Conservation (phyloP, 129 eudicot species). For the Solidago caesia region DNA sequence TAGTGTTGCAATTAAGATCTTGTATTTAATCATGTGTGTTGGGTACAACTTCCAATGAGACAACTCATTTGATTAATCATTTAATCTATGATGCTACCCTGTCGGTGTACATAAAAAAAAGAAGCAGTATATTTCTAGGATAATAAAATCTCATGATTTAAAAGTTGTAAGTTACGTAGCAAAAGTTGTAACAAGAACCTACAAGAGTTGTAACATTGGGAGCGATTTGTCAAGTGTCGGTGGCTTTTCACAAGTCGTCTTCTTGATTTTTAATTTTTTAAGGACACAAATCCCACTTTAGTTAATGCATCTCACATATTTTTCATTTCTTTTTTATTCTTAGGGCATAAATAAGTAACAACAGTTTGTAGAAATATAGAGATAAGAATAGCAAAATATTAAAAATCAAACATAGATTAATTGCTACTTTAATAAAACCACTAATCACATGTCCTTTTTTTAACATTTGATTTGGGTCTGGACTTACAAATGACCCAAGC, state of each 20-base stretch:
- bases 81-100: constrained; percentile 30
- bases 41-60: constrained; percentile 39
- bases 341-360: too few relatives aligned
- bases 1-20: neutral
- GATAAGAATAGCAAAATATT: too few relatives aligned
- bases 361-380: too few relatives aligned
- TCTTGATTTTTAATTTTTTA: neutral
- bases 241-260: constrained; percentile 7
- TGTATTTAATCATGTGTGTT: constrained; percentile 30
- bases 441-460: too few relatives aligned
- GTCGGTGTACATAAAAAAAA: constrained; percentile 39
- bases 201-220: neutral
- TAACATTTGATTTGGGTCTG: too few relatives aligned
- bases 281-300: constrained; percentile 20
- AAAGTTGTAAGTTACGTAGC: neutral
- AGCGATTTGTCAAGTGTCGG: constrained; percentile 14
- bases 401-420: too few relatives aligned
- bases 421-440: too few relatives aligned
- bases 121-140: constrained; percentile 1
- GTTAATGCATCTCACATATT: neutral
- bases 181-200: neutral
- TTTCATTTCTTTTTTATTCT: too few relatives aligned
- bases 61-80: constrained; percentile 41
- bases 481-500: too few relatives aligned
- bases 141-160: neutral